Conservation (phyloP, 2,329 filamentous ascomycete species). For the Cladosporium sp. region DNA sequence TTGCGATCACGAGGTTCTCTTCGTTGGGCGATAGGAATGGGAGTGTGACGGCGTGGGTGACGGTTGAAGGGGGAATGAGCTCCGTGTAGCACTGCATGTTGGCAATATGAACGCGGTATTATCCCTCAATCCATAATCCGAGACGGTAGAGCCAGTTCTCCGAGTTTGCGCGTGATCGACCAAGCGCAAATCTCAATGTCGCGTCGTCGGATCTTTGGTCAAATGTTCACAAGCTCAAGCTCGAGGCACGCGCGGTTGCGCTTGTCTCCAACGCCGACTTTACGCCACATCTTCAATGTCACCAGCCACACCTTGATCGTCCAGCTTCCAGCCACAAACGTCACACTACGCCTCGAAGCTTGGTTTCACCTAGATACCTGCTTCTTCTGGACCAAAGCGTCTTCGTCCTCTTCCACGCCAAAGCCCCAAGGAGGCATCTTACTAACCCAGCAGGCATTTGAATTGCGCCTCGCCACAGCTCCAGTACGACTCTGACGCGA, state of each 20-base stretch:
- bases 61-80: constrained; percentile 87
- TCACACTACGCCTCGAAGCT: background rate
- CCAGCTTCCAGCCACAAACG: background rate
- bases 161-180: background rate
- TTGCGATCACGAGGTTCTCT: constrained; percentile 84
- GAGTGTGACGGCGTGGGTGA: constrained; percentile 78
- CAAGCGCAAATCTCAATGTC: background rate
- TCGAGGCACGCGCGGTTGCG: background rate
- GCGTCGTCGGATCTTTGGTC: background rate
- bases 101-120: background rate
- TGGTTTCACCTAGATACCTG: background rate
- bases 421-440: background rate
- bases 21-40: constrained; percentile 72
- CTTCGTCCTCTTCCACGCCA: background rate
- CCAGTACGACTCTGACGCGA: background rate
- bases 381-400: background rate
- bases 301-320: background rate
- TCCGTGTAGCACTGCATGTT: constrained; percentile 97
- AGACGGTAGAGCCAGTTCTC: background rate
- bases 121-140: constrained; percentile 4
- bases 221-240: background rate
- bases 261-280: background rate
- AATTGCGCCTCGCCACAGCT: background rate
- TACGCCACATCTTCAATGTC: background rate
- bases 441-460: background rate